Percentiles rank a stretch among this genome's conserved stretches.
Evolutionary conservation across 495 filamentous ascomycete species (phyloP).

Genomic region (Evansstolkia leycettana): DNA sequence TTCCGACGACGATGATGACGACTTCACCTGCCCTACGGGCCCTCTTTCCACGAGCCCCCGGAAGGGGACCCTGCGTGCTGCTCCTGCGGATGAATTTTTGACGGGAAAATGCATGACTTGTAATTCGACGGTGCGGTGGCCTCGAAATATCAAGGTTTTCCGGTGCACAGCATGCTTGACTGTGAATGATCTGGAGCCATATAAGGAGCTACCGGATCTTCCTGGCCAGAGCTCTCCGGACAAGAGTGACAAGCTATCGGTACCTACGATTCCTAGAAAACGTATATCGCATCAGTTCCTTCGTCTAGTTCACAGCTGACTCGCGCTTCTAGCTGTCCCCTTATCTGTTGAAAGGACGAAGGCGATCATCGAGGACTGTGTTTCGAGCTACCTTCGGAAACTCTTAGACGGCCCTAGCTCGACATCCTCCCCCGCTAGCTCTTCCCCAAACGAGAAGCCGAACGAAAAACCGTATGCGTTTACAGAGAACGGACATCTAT

Average conservation of each 20-base stretch:
- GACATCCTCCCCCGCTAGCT: background rate
- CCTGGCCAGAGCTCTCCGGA: conserved; percentile 6
- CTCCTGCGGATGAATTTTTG: conserved; percentile 28
- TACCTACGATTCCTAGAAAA: conserved; percentile 12
- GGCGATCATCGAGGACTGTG: conserved; percentile 39
- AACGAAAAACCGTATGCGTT: conserved; percentile 4
- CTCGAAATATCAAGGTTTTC: conserved; percentile 61
- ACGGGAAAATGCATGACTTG: conserved; percentile 76
- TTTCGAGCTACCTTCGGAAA: conserved; percentile 37
- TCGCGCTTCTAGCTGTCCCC: conserved; percentile 14
- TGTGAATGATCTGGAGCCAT: conserved; percentile 66
- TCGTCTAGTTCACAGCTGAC: conserved; percentile 2
- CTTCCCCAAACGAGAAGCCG: conserved; percentile 7
- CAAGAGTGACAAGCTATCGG: conserved; percentile 4
- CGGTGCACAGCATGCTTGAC: conserved; percentile 79
- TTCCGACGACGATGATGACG: conserved; percentile 27
- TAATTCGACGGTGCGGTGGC: conserved; percentile 72
- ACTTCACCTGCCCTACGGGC: conserved; percentile 20
- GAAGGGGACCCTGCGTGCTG: conserved; percentile 16
- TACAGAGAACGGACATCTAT: conserved; percentile 6
- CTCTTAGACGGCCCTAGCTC: conserved; percentile 13
- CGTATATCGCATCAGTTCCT: conserved; percentile 4
- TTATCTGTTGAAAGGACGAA: conserved; percentile 37
- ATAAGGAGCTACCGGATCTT: conserved; percentile 12
- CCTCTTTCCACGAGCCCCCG: conserved; percentile 17